Base-by-base conservation (phyloP, 2,329 filamentous ascomycete species). In the Neonectria hederae region DNA sequence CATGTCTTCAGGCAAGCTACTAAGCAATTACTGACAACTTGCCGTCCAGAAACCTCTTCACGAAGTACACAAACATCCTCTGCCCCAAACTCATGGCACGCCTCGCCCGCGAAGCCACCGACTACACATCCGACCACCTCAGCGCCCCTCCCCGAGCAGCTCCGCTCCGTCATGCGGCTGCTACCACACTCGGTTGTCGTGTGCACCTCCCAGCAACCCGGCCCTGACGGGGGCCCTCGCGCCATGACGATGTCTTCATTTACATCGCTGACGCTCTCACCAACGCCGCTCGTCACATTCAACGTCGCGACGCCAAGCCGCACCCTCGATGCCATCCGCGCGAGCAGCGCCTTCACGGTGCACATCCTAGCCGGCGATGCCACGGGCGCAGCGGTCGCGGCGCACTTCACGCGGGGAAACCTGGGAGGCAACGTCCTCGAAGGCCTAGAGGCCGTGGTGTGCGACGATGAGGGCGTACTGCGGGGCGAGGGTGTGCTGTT, bases 241-340 rank as follows among this genome's bases (percentile, higher is more conserved):
- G 86, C 82, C 52, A 86, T 89, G 82, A 88, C 87, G 32, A 86
- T 88, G 79, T 88, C 87, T 7, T 88, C 86, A 2, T 83, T 89
- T 66, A 86, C 86, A 2, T 87, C 85, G 0, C 76, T 89, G 26
- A 82, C 84, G 17, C 79, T 88, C 19, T 68, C 73, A n/a, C 86
- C 86, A 0, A 79, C 76, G 26, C 86, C 86, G 1, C 77, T 85
- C 11, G 76, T 89, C 7, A 83, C 82, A 0, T 88, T 89, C 79
- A 89, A 89, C 76, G 80, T 89, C 53, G 81, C 82, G 24, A 80
- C 83, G 28, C 86, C 86, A 21, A 87, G 85, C 72, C 82, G 84
- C 13, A 88, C 86, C 13, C 78, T 86, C 24, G 81, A 85, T 62
- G 86, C 86, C 9, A 80, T 89, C 22, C 65, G 72, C 17, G 74